Conservation (phyloP, 2,329 filamentous ascomycete genomes). For the Fusarium floridanum region DNA sequence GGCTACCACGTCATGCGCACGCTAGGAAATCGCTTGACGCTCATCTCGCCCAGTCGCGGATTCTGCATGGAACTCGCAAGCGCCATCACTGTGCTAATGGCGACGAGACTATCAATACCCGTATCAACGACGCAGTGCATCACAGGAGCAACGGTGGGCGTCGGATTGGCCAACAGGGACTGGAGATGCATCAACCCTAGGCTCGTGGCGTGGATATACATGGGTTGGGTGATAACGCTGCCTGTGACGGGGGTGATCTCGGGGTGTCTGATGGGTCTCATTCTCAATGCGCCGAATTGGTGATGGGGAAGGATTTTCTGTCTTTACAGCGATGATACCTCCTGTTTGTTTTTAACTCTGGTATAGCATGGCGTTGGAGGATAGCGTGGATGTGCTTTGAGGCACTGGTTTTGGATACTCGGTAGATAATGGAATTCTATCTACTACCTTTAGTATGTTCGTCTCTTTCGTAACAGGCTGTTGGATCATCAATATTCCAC, state of each 20-base stretch:
- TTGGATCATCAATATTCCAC: background rate
- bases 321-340: slow-evolving; percentile 14
- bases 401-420: background rate
- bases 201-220: slow-evolving; percentile 69
- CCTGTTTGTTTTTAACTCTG: slow-evolving; percentile 1
- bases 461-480: background rate
- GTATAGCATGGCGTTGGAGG: slow-evolving; percentile 31
- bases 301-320: background rate
- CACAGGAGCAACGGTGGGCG: slow-evolving; percentile 72
- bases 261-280: slow-evolving; percentile 66
- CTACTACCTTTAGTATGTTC: background rate
- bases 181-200: slow-evolving; percentile 72
- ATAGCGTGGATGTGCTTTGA: slow-evolving; percentile 2
- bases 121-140: slow-evolving; percentile 76
- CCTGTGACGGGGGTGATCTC: slow-evolving; percentile 63
- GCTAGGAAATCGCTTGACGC: slow-evolving; percentile 71
- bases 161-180: slow-evolving; percentile 70
- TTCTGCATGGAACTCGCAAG: slow-evolving; percentile 72
- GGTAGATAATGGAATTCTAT: background rate
- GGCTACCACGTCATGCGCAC: slow-evolving; percentile 75
- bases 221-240: slow-evolving; percentile 65
- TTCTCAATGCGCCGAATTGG: slow-evolving; percentile 65
- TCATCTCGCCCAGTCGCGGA: slow-evolving; percentile 70
- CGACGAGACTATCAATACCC: slow-evolving; percentile 66
- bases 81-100: slow-evolving; percentile 72